Percentiles rank a stretch among this genome's conserved stretches.
Evolutionary conservation across 2,329 filamentous ascomycete genomes (phyloP).

Genomic region (Diaporthe sp.): DNA sequence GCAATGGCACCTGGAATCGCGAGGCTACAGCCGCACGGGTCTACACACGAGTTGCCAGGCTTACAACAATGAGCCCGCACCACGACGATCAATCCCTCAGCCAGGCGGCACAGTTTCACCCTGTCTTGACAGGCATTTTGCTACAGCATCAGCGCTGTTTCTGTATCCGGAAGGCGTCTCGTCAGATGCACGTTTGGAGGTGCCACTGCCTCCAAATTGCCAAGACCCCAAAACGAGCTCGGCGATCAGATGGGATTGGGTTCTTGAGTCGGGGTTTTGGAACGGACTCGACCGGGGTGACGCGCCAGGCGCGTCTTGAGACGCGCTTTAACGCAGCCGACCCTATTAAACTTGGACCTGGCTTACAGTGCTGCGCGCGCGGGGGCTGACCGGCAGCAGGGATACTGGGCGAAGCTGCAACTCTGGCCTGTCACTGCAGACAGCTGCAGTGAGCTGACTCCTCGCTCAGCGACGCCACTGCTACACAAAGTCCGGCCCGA

Average conservation of each 20-base stretch:
- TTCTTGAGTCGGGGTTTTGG: constrained; percentile 29
- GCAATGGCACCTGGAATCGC: not conserved
- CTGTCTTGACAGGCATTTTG: constrained; percentile 24
- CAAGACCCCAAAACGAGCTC: constrained; percentile 31
- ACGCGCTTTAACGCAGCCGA: constrained; percentile 23
- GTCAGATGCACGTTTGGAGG: constrained; percentile 23
- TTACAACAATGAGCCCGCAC: constrained; percentile 17
- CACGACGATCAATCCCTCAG: constrained; percentile 21
- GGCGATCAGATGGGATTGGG: constrained; percentile 30
- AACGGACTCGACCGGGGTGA: constrained; percentile 29
- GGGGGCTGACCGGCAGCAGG: constrained; percentile 32
- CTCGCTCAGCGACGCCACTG: constrained; percentile 13
- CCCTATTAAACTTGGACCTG: constrained; percentile 24
- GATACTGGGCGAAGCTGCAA: constrained; percentile 6
- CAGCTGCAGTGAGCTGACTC: constrained; percentile 20
- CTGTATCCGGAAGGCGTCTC: constrained; percentile 19
- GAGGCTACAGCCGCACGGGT: not conserved
- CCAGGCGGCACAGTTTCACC: constrained; percentile 2
- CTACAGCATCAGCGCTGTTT: constrained; percentile 31
- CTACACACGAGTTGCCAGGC: not conserved
- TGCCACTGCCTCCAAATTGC: constrained; percentile 22
- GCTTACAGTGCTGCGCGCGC: constrained; percentile 28
- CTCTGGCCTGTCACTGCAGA: not conserved
- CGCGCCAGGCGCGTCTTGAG: constrained; percentile 35
- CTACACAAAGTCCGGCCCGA: constrained; percentile 23